A percentile compares a stretch with the other conserved stretches of the same genome.
These are phyloP conservation scores for Trypanosoma avium DNA, from an alignment of 208 protist genomes.

Conservation along the genomic window DNA sequence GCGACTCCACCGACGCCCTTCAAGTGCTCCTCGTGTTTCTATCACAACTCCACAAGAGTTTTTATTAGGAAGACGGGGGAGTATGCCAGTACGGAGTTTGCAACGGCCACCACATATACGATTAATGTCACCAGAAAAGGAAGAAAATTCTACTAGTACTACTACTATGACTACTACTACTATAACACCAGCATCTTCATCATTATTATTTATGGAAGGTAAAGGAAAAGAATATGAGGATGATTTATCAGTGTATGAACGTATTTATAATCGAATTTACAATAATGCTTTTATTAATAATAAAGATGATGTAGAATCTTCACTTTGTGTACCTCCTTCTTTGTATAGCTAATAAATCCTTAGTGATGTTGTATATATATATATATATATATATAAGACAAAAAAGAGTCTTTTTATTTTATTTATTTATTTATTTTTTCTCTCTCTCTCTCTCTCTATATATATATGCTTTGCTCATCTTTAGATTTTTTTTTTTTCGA, in stretches of 20 bases:
- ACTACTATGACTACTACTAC: not conserved
- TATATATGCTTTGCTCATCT: constrained; percentile 16
- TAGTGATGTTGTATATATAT: not conserved
- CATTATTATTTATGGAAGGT: not conserved
- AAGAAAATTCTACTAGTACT: not conserved
- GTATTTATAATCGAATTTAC: constrained; percentile 34
- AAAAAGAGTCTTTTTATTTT: constrained; percentile 19
- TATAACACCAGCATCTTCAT: not conserved
- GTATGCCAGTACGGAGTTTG: constrained; percentile 29
- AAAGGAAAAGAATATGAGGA: not conserved
- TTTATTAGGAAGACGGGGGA: constrained; percentile 15
- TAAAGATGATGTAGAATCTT: not conserved
- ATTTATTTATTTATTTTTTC: constrained; percentile 10
- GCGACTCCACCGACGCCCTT: constrained; percentile 1
- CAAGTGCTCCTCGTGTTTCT: constrained; percentile 1
- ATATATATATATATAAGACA: constrained; percentile 3
- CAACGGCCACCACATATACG: constrained; percentile 23
- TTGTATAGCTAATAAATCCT: constrained; percentile 4
- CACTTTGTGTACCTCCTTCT: not conserved
- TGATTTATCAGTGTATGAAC: constrained; percentile 25
- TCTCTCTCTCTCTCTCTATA: not conserved
- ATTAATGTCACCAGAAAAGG: constrained; percentile 21
- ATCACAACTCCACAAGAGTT: constrained; percentile 23
- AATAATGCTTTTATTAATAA: not conserved
- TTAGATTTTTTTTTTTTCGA: constrained; percentile 8